Evolutionary conservation across 257 asterid genomes (phyloP).

Genomic region (Ligustrum vulgare): DNA sequence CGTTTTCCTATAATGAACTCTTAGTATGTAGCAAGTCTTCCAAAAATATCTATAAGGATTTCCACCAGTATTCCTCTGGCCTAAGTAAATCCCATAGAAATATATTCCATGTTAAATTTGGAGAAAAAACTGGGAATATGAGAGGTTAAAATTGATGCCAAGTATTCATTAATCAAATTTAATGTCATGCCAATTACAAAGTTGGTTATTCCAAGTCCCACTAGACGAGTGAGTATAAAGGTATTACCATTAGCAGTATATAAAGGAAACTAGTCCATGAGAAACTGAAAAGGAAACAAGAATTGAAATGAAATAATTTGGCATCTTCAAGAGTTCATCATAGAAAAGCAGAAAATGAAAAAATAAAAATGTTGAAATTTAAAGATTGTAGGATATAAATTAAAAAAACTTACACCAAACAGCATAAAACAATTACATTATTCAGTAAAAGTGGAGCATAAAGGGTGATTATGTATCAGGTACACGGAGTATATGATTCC

Average conservation of each 20-base stretch:
- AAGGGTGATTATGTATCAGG: not conserved
- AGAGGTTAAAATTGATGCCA: not conserved
- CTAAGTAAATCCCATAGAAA: not conserved
- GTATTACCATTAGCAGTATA: not conserved
- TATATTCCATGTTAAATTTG: not conserved
- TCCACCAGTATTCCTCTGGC: not conserved
- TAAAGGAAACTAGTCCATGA: slow-evolving; percentile 4
- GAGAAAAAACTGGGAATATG: slow-evolving; percentile 12
- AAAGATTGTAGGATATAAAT: not conserved
- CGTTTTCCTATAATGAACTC: not conserved
- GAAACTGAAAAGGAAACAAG: slow-evolving; percentile 15
- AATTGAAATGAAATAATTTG: not conserved
- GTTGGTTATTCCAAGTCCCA: not conserved
- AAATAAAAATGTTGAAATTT: not conserved
- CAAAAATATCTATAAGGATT: not conserved
- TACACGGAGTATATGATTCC: not conserved
- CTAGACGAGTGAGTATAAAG: not conserved
- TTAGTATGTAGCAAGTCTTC: not conserved
- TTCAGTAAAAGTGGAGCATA: not conserved
- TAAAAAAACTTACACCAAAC: not conserved
- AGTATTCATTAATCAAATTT: not conserved
- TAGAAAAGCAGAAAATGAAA: not conserved
- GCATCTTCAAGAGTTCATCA: not conserved
- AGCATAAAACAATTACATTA: not conserved
- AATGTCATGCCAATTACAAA: not conserved